Conservation (phyloP, 768 basidiomycete species). For the Rhizopogon salebrosus region DNA sequence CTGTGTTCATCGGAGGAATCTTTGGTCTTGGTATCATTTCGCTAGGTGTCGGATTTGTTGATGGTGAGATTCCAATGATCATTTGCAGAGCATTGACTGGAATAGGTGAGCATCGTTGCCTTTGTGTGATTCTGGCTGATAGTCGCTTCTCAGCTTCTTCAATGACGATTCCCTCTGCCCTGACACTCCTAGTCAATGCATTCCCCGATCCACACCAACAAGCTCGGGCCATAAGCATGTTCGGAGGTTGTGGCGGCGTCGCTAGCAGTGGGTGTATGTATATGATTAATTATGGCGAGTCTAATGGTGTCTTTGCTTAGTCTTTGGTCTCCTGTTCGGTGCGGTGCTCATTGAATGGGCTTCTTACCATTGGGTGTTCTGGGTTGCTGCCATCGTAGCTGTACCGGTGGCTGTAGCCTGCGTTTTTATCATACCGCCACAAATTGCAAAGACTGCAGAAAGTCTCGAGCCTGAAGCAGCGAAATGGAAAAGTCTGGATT, state of each 20-base stretch:
- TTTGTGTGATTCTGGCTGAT: slow-evolving; percentile 1
- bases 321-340: slow-evolving; percentile 38
- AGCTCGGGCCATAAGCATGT: slow-evolving; percentile 41
- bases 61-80: slow-evolving; percentile 41
- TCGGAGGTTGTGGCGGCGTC: slow-evolving; percentile 41
- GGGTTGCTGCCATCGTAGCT: slow-evolving; percentile 37
- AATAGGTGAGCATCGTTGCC: slow-evolving; percentile 26
- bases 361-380: slow-evolving; percentile 51
- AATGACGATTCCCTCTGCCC: slow-evolving; percentile 45
- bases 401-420: slow-evolving; percentile 26
- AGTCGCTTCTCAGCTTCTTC: slow-evolving; percentile 32
- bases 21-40: slow-evolving; percentile 37
- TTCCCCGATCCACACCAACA: slow-evolving; percentile 44
- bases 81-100: slow-evolving; percentile 49
- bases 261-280: slow-evolving; percentile 32
- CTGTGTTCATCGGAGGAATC: slow-evolving; percentile 37
- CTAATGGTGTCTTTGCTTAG: slow-evolving; percentile 17
- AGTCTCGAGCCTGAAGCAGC: background rate
- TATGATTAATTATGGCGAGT: background rate
- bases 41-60: slow-evolving; percentile 41
- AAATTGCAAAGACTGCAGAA: slow-evolving; percentile 2
- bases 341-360: slow-evolving; percentile 35
- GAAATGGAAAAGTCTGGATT: slow-evolving; percentile 30
- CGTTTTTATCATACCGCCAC: slow-evolving; percentile 30
- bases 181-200: slow-evolving; percentile 44